Evolutionary conservation across 2,329 filamentous ascomycete genomes (phyloP), one percentile per base, ranked within the genome.

Genomic region (Neoarthrinium moseri): DNA sequence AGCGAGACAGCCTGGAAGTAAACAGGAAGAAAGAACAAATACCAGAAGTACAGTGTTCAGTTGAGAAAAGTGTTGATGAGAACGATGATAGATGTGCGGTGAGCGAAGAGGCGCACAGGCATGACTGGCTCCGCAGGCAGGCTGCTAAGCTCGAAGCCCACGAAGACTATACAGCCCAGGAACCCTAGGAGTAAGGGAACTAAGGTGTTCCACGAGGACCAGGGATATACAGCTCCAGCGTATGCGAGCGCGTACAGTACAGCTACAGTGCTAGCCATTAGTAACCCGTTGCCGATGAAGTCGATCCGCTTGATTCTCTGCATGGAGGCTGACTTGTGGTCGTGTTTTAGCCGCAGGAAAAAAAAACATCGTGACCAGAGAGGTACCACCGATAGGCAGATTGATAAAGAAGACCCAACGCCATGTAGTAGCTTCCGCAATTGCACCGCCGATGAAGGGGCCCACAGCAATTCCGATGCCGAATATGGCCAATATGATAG

Each of bases 1-100:
- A 44, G 38, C 3, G 57, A 56, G 0, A 84, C 77, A 43, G 80
- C 75, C 62, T 89, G 84, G 66, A 88, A 87, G 27, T 74, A 76
- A 3, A 76, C 50, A 0, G 71, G 70, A 1, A 74, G 46, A 47
- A 71, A 72, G 51, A 63, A 69, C 17, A 63, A 50, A 11, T 60
- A 49, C 61, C 67, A 70, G 36, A 61, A 64, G 6, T 43, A 33
- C 3, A 72, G 50, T 11, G 72, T 52, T 4, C 58, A 59, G 21
- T 68, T 56, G 2, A 74, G 42, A 39, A 74, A 70, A 1, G 64
- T 68, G 7, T 63, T 51, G 3, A 57, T 41, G 33, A 63, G 66
- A 1, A 56, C 58, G 3, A 62, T 49, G 2, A 51, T 30, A 0
- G 55, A 62, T 1, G 73, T 78, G 1, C 69, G 61, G 47, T 74